Evolutionary conservation across 2,329 filamentous ascomycete genomes (phyloP).

Genomic region (Colletotrichum gloeosporioides): DNA sequence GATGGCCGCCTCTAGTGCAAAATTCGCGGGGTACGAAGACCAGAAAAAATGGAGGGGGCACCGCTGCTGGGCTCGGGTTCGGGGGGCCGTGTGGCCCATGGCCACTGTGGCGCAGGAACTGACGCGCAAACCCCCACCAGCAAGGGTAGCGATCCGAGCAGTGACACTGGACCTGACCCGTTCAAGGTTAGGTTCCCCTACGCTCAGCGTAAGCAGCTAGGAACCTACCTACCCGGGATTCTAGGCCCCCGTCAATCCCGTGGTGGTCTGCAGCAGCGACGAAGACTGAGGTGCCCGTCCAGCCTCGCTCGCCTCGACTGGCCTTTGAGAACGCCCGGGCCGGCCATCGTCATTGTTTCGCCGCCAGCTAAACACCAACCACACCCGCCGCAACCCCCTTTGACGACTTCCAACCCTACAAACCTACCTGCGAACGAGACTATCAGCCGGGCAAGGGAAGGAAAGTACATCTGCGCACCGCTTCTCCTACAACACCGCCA

Average conservation of each 20-base stretch:
- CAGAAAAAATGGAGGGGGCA: neutral
- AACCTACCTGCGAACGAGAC: neutral
- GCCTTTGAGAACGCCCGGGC: neutral
- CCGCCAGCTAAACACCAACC: neutral
- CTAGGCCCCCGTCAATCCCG: neutral
- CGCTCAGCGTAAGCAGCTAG: neutral
- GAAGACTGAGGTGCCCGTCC: neutral
- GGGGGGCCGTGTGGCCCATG: neutral
- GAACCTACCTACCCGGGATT: neutral
- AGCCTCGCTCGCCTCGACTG: neutral
- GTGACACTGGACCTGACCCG: neutral
- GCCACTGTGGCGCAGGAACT: slow-evolving; percentile 14
- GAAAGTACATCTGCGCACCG: neutral
- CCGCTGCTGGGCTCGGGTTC: neutral
- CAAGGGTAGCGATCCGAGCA: slow-evolving; percentile 2
- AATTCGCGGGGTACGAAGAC: neutral
- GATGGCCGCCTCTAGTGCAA: neutral
- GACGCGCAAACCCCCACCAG: slow-evolving; percentile 10
- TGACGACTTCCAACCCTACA: neutral
- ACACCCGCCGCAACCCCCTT: neutral
- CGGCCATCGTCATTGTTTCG: slow-evolving; percentile 21
- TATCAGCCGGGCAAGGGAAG: neutral
- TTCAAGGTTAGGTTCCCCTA: neutral
- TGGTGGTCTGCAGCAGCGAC: neutral
- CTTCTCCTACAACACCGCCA: neutral